Percentiles rank a stretch among this genome's conserved stretches.
Evolutionary conservation across 1,284 basidiomycete genomes (phyloP).

Genomic region (Puccinia horiana): DNA sequence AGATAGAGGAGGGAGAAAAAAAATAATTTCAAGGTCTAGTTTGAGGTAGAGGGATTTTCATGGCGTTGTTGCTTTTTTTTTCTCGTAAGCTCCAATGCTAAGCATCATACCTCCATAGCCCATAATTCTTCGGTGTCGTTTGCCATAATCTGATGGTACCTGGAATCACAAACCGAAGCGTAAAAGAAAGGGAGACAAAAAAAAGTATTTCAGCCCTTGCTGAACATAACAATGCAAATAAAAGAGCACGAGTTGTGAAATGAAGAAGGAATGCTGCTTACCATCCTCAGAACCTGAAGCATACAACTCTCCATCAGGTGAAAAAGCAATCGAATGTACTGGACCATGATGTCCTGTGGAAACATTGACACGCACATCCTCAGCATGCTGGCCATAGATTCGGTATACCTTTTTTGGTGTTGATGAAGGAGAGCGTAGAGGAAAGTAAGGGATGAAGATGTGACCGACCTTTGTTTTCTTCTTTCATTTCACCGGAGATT

Average conservation of each 20-base stretch:
- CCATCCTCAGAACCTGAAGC: constrained; percentile 67
- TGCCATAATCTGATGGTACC: constrained; percentile 46
- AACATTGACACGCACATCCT: background rate
- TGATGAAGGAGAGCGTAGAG: background rate
- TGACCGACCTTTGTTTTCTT: constrained; percentile 75
- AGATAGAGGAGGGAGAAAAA: background rate
- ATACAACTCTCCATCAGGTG: constrained; percentile 97
- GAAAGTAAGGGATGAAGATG: background rate
- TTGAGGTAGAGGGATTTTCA: background rate
- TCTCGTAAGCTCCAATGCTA: background rate
- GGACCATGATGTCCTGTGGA: constrained; percentile 81
- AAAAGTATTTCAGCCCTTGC: background rate
- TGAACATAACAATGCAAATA: no score
- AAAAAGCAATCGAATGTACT: constrained; percentile 88
- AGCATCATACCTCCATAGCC: constrained; percentile 46
- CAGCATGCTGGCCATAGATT: background rate
- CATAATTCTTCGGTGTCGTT: constrained; percentile 46
- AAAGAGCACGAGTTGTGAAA: background rate
- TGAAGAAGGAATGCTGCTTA: background rate
- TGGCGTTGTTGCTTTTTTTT: background rate
- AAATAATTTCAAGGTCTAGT: background rate
- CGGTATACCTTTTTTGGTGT: background rate
- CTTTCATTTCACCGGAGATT: constrained; percentile 77
- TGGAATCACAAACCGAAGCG: background rate
- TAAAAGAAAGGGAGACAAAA: background rate